Percentiles rank a stretch among this genome's conserved stretches.
Evolutionary conservation across 2,329 filamentous ascomycete genomes (phyloP).

Genomic region (Arachnomyces sp.): DNA sequence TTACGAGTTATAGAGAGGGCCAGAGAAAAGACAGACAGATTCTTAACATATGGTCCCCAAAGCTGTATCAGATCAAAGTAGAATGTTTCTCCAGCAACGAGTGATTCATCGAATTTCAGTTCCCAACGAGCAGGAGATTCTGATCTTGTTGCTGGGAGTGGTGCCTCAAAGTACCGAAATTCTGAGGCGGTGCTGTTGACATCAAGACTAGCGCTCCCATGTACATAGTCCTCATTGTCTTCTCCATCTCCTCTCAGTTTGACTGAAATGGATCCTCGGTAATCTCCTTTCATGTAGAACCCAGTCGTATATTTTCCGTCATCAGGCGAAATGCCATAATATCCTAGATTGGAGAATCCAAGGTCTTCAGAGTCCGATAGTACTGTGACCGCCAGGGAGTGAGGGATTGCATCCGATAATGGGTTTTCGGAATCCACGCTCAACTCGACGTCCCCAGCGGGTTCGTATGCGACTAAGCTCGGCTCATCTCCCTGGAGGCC

Average conservation of each 20-base stretch:
- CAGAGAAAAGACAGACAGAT: constrained; percentile 20
- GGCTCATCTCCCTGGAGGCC: constrained; percentile 25
- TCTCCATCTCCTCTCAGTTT: constrained; percentile 21
- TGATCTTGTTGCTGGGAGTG: constrained; percentile 15
- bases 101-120: constrained; percentile 41
- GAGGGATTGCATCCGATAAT: constrained; percentile 22
- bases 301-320: constrained; percentile 20
- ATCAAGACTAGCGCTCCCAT: constrained; percentile 20
- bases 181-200: constrained; percentile 14
- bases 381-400: constrained; percentile 20
- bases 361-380: constrained; percentile 17
- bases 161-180: constrained; percentile 18
- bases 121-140: constrained; percentile 48
- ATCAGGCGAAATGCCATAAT: constrained; percentile 22
- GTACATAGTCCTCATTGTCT: constrained; percentile 16
- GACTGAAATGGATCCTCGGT: constrained; percentile 19
- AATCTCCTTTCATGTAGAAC: constrained; percentile 28
- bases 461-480: constrained; percentile 20
- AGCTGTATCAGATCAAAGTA: constrained; percentile 54
- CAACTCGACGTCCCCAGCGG: constrained; percentile 21
- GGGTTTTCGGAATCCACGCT: constrained; percentile 17
- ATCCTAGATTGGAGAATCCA: constrained; percentile 41
- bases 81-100: constrained; percentile 38
- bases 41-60: constrained; percentile 55
- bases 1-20: constrained; percentile 24